phyloP scores from a whole-genome alignment of 1,139 yeast species.

The Blastobotrys raffinosifermentans region DNA sequence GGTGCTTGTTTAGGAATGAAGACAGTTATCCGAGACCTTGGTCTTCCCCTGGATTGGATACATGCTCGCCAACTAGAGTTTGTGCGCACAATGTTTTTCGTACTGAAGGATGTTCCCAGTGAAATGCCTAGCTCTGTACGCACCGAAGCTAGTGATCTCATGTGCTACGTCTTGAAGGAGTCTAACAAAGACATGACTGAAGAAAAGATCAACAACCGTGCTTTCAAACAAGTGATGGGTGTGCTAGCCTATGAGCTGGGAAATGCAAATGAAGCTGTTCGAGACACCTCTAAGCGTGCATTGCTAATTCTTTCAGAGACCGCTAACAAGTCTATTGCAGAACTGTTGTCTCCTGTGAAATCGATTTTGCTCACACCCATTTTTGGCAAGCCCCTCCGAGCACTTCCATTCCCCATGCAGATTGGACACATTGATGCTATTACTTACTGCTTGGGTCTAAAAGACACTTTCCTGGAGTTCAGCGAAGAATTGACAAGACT shows the following conservation, averaged over 20 bases:
- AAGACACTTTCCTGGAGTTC: slow-evolving; percentile 74
- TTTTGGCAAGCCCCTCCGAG: slow-evolving; percentile 93
- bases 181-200: slow-evolving; percentile 58
- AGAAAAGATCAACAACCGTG: slow-evolving; percentile 53
- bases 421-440: slow-evolving; percentile 97
- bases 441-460: slow-evolving; percentile 77
- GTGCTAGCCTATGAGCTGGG: slow-evolving; percentile 88
- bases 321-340: slow-evolving; percentile 62
- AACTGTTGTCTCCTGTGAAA: slow-evolving; percentile 77
- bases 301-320: slow-evolving; percentile 62
- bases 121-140: slow-evolving; percentile 82
- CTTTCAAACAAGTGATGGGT: slow-evolving; percentile 80
- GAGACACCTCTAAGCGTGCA: slow-evolving; percentile 75
- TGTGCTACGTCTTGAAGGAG: slow-evolving; percentile 55
- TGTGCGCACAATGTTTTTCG: slow-evolving; percentile 81
- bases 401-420: slow-evolving; percentile 97
- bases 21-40: slow-evolving; percentile 62
- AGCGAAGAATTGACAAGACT: slow-evolving; percentile 84
- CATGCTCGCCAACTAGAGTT: slow-evolving; percentile 70
- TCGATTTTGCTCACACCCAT: slow-evolving; percentile 82
- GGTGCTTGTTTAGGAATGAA: slow-evolving; percentile 87
- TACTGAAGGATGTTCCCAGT: slow-evolving; percentile 81
- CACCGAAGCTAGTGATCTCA: slow-evolving; percentile 61
- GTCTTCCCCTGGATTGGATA: slow-evolving; percentile 67
- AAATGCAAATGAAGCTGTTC: slow-evolving; percentile 75